Percentiles rank a stretch among this genome's conserved stretches.
These are phyloP conservation scores for Ilyonectria destructans DNA, from an alignment of 2,329 filamentous ascomycete species.

Conservation along the genomic window DNA sequence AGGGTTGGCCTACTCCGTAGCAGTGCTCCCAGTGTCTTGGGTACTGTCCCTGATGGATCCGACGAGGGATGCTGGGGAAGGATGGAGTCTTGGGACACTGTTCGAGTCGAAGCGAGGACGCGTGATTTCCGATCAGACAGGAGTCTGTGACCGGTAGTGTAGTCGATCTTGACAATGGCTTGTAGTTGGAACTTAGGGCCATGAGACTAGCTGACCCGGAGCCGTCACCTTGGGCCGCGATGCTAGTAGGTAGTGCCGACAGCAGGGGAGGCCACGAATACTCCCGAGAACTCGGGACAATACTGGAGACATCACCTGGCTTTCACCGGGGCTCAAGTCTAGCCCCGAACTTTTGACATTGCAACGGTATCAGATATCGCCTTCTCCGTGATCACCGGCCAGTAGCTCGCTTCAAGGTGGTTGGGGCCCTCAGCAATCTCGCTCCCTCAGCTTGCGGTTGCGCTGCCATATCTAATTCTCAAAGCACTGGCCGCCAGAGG, in stretches of 20 bases:
- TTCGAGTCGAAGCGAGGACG: conserved; percentile 13
- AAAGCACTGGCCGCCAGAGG: not conserved
- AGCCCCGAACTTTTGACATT: conserved; percentile 7
- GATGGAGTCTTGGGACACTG: not conserved
- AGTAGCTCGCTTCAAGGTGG: not conserved
- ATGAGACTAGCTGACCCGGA: conserved; percentile 2
- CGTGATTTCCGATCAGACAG: conserved; percentile 11
- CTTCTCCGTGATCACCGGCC: conserved; percentile 13
- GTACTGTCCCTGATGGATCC: conserved; percentile 18
- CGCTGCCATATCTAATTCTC: not conserved
- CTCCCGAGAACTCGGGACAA: conserved; percentile 24
- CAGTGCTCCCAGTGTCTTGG: conserved; percentile 20
- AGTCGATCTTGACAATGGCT: conserved; percentile 24
- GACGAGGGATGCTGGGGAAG: conserved; percentile 1
- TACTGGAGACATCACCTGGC: conserved; percentile 2
- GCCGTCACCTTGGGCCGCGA: conserved; percentile 20
- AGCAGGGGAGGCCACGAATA: conserved; percentile 12
- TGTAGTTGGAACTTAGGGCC: not conserved
- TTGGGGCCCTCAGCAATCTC: conserved; percentile 16
- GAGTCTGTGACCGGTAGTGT: conserved; percentile 12
- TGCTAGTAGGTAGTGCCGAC: conserved; percentile 9
- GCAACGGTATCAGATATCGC: conserved; percentile 10
- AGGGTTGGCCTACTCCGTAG: conserved; percentile 13
- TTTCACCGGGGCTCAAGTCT: conserved; percentile 9
- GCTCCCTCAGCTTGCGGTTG: conserved; percentile 7